phyloP scores from a whole-genome alignment of 768 basidiomycete species.

The Phylloporus arenicola region DNA sequence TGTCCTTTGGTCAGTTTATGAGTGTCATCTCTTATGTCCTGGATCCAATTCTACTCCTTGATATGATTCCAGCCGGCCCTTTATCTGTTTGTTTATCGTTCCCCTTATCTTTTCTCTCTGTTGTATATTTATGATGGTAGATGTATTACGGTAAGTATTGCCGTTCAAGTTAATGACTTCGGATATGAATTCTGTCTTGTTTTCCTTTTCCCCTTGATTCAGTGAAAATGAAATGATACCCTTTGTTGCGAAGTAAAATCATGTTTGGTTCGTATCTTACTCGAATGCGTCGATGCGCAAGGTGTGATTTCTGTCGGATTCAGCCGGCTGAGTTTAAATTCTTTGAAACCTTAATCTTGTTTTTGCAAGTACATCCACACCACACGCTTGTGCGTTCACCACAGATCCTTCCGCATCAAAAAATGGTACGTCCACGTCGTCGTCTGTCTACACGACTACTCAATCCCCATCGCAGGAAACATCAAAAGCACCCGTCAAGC shows the following conservation, averaged over 20 bases:
- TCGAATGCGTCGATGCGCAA: too few species aligned
- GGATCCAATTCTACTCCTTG: background rate
- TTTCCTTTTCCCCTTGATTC: background rate
- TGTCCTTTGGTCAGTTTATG: background rate
- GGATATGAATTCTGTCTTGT: background rate
- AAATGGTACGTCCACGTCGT: conserved; percentile 19
- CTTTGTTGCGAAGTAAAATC: background rate
- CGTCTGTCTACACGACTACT: background rate
- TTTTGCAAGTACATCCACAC: conserved; percentile 10
- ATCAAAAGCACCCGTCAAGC: conserved; percentile 90
- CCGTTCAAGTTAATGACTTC: conserved; percentile 8
- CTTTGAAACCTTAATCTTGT: conserved; percentile 22
- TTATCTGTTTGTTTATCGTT: conserved; percentile 15
- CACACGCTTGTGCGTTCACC: background rate
- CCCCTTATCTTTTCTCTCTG: conserved; percentile 5
- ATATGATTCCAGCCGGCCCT: conserved; percentile 5
- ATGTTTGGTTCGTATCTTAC: too few species aligned
- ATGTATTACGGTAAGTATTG: conserved; percentile 13
- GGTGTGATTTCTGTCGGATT: conserved; percentile 7
- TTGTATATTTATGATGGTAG: conserved; percentile 19
- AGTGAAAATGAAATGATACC: background rate
- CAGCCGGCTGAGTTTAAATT: conserved; percentile 16
- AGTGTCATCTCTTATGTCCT: background rate
- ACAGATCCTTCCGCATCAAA: conserved; percentile 6
- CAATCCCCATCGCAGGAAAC: conserved; percentile 49